A percentile compares a stretch with the other conserved stretches of the same genome.
phyloP scores from a whole-genome alignment of 2,329 filamentous ascomycete genomes.

The Pseudonectria buxi region DNA sequence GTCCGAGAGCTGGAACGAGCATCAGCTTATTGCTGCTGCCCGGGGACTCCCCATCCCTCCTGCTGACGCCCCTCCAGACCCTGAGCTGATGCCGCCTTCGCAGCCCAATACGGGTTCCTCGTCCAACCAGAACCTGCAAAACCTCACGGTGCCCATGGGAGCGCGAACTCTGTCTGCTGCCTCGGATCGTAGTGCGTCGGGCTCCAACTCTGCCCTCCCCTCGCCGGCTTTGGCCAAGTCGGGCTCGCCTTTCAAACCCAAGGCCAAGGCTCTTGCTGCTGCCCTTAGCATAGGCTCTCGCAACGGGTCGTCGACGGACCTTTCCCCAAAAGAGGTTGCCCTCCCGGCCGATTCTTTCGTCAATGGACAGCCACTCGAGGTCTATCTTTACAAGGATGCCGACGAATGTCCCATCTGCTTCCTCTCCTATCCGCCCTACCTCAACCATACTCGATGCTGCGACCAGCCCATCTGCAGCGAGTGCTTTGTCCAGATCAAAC shows the following conservation, averaged over 20 bases:
- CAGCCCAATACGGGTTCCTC: conserved; percentile 44
- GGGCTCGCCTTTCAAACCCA: conserved; percentile 63
- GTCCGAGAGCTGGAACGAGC: conserved; percentile 81
- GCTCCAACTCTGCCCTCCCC: conserved; percentile 47
- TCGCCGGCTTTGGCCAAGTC: conserved; percentile 40
- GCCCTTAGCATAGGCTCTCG: conserved; percentile 68
- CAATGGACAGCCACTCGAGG: conserved; percentile 90
- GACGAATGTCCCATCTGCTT: conserved; percentile 95
- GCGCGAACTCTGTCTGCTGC: conserved; percentile 70
- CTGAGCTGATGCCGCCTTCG: conserved; percentile 48
- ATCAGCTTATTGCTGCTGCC: conserved; percentile 88
- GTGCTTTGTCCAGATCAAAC: conserved; percentile 98
- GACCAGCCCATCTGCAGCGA: conserved; percentile 96
- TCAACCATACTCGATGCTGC: conserved; percentile 92
- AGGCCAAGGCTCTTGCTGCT: conserved; percentile 83
- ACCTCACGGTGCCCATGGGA: conserved; percentile 71
- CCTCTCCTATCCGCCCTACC: conserved; percentile 85
- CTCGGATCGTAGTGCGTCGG: conserved; percentile 62
- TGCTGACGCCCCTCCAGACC: conserved; percentile 73
- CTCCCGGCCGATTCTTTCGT: conserved; percentile 79
- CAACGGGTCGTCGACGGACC: conserved; percentile 64
- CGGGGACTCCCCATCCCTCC: conserved; percentile 77
- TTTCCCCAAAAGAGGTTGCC: conserved; percentile 69
- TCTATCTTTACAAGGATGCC: conserved; percentile 86
- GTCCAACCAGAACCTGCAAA: conserved; percentile 52